phyloP scores from a whole-genome alignment of 208 protist genomes.

The Kentomonas sorsogonicus region DNA sequence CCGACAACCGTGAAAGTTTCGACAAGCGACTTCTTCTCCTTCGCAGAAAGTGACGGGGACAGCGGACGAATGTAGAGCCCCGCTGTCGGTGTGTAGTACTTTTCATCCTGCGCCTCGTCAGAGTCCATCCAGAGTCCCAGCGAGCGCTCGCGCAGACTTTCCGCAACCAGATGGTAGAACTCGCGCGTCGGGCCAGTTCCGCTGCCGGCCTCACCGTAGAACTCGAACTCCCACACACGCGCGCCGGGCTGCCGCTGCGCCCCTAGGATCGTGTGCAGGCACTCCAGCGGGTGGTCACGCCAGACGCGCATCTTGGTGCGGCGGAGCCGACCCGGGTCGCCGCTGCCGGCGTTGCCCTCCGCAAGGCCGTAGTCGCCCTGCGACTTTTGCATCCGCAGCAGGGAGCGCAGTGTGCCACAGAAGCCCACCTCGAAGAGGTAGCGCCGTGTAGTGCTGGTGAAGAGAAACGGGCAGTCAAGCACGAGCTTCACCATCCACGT shows the following conservation, averaged over 20 bases:
- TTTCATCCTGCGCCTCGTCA: conserved; percentile 33
- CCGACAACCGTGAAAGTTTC: conserved; percentile 63
- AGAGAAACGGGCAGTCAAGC: conserved; percentile 80
- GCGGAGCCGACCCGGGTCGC: conserved; percentile 7
- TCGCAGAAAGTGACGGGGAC: conserved; percentile 4
- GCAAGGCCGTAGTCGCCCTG: conserved; percentile 25
- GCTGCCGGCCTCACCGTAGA: conserved; percentile 84
- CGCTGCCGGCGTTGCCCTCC: conserved; percentile 14
- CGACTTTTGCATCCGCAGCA: conserved; percentile 50
- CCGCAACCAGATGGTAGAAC: conserved; percentile 84
- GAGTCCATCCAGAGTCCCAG: conserved; percentile 53
- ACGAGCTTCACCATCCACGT: conserved; percentile 81
- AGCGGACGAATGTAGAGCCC: conserved; percentile 67
- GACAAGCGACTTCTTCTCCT: neutral
- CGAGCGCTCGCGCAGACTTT: conserved; percentile 48
- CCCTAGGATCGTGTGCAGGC: conserved; percentile 52
- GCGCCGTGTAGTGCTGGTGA: conserved; percentile 56
- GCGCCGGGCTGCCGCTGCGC: conserved; percentile 27
- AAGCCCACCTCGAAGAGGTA: conserved; percentile 81
- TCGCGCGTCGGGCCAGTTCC: conserved; percentile 86
- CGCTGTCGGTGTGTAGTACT: conserved; percentile 36
- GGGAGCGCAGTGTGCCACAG: conserved; percentile 49
- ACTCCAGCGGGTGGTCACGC: conserved; percentile 55
- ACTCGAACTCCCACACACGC: conserved; percentile 80
- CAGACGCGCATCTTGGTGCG: conserved; percentile 38